These are phyloP conservation scores for Galerina sulciceps DNA, from an alignment of 768 basidiomycete species.

Conservation along the genomic window DNA sequence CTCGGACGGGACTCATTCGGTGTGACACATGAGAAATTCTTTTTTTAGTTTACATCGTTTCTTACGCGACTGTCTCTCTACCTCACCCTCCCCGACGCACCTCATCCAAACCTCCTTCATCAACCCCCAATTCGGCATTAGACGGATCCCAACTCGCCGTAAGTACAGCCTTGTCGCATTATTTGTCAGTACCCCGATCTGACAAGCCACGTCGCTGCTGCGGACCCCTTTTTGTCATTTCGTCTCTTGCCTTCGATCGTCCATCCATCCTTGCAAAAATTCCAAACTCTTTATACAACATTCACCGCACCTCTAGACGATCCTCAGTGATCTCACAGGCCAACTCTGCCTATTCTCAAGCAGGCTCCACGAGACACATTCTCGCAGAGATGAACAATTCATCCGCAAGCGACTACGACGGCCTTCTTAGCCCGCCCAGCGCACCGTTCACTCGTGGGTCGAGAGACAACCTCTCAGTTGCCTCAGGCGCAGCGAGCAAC, in stretches of 20 bases:
- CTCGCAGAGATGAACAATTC: constrained; percentile 31
- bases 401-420: constrained; percentile 30
- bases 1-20: constrained; percentile 10
- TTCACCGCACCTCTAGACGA: constrained; percentile 28
- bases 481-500: constrained; percentile 46
- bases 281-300: not conserved
- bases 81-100: not conserved
- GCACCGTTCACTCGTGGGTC: constrained; percentile 35
- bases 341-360: constrained; percentile 46
- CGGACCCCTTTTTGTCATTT: not conserved
- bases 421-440: constrained; percentile 40
- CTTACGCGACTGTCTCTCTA: constrained; percentile 3
- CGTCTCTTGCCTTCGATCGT: not conserved
- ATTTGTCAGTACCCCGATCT: not conserved
- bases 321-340: constrained; percentile 34
- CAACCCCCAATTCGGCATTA: not conserved
- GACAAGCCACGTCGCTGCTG: not conserved
- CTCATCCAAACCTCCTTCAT: not conserved
- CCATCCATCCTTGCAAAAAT: not conserved
- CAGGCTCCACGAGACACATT: constrained; percentile 54
- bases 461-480: constrained; percentile 18
- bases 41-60: not conserved
- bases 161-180: constrained; percentile 8
- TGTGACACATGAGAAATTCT: constrained; percentile 6
- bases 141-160: constrained; percentile 29